Conservation (phyloP, 768 basidiomycete genomes). For the Phylloporus arenicola region DNA sequence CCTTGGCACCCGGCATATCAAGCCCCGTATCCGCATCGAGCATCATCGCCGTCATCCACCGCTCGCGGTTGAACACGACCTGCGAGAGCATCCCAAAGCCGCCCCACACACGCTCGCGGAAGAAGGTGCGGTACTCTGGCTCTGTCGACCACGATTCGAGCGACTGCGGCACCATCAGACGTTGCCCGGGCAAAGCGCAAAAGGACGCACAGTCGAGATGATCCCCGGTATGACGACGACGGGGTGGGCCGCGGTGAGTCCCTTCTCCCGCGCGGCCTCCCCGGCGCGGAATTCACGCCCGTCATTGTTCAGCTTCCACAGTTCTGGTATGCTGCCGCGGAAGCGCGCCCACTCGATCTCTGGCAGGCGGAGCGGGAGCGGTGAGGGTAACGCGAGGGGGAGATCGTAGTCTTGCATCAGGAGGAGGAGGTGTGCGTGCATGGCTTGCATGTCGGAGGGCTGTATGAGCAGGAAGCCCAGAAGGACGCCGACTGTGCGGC, state of each 20-base stretch:
- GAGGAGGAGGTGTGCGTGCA: conserved; percentile 62
- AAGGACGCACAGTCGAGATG: conserved; percentile 37
- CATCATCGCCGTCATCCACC: conserved; percentile 87
- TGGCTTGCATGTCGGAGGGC: conserved; percentile 58
- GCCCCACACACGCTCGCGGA: conserved; percentile 84
- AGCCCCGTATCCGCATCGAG: conserved; percentile 89
- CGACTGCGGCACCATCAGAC: conserved; percentile 38
- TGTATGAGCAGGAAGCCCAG: conserved; percentile 63
- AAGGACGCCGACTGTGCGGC: conserved; percentile 52
- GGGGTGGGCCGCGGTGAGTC: conserved; percentile 67
- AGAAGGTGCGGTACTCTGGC: conserved; percentile 80
- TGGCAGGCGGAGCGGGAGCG: conserved; percentile 38
- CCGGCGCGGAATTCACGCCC: conserved; percentile 60
- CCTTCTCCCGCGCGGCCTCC: conserved; percentile 28
- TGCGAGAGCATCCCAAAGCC: conserved; percentile 82
- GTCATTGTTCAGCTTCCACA: conserved; percentile 78
- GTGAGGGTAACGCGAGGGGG: neutral
- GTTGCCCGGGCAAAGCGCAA: neutral
- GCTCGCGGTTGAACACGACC: conserved; percentile 75
- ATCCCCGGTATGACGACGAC: conserved; percentile 87
- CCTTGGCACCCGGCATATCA: conserved; percentile 79
- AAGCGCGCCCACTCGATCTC: conserved; percentile 69
- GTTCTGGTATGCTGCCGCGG: conserved; percentile 64
- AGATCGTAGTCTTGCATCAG: conserved; percentile 70
- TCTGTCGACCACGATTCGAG: conserved; percentile 93